Evolutionary conservation across 1,284 basidiomycete species (phyloP).

Genomic region (Puccinia brachypodii): DNA sequence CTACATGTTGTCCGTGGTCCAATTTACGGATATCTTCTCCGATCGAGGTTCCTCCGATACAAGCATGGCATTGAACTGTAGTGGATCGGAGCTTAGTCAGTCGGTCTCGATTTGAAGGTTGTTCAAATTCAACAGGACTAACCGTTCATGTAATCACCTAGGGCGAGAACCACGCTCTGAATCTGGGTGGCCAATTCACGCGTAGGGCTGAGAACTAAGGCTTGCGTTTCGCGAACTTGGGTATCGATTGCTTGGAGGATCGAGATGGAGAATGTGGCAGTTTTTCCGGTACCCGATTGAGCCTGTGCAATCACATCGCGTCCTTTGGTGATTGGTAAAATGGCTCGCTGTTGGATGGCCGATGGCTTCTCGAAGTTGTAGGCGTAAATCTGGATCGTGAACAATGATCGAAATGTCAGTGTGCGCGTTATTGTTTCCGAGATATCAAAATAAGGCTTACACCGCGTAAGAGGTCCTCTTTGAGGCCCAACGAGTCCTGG

Average conservation of each 20-base stretch:
- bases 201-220: slow-evolving; percentile 53
- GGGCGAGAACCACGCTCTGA: slow-evolving; percentile 54
- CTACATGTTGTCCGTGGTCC: slow-evolving; percentile 53
- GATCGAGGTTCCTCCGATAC: slow-evolving; percentile 54
- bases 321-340: slow-evolving; percentile 55
- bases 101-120: not conserved
- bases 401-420: not conserved
- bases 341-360: slow-evolving; percentile 57
- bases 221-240: slow-evolving; percentile 53
- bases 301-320: slow-evolving; percentile 56
- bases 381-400: slow-evolving; percentile 20
- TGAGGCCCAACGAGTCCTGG: slow-evolving; percentile 67
- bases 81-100: not conserved
- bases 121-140: not conserved
- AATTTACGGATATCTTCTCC: slow-evolving; percentile 54
- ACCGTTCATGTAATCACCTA: slow-evolving; percentile 55
- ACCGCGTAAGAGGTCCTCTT: slow-evolving; percentile 92
- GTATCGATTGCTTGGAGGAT: slow-evolving; percentile 55
- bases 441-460: not conserved
- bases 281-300: slow-evolving; percentile 55
- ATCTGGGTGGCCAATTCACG: slow-evolving; percentile 55
- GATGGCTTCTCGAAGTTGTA: slow-evolving; percentile 57
- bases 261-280: slow-evolving; percentile 54
- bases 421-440: not conserved
- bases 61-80: slow-evolving; percentile 54